Base-by-base conservation (phyloP, 2,329 filamentous ascomycete species). In the Hypoxylon sp. region DNA sequence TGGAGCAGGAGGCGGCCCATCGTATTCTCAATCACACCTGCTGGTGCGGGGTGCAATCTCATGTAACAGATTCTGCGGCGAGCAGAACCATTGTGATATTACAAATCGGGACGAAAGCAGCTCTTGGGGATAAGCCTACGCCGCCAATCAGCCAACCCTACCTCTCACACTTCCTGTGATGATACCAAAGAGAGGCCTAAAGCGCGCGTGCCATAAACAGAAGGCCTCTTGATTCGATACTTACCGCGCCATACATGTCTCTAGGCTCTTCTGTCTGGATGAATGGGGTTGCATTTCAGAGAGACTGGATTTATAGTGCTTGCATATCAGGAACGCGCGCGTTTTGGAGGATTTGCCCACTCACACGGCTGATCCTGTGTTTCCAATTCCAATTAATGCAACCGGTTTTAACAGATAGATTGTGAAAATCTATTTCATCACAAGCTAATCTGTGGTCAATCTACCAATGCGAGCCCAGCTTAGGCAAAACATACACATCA, bases 311-410 rank as follows among this genome's bases (percentile, higher is more conserved):
- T 20, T 66, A 70, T 49, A 72, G 71, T 70, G 71, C 66, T 62
- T 71, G 69, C 69, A 73, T 72, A 66, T 68, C 62, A 72, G 69
- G 69, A 73, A 70, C 71, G 62, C 66, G 71, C 69, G 69, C 69
- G 63, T 71, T 37, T 70, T 71, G 61, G 54, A 68, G 63, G 68
- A 65, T 69, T 69, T 62, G 61, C 50, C 70, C 68, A 72, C 61
- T 71, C 70, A 72, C 65, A 64, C 56, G 35, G 55, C 53, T 48
- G 64, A 71, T 71, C 70, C 68, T 69, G 56, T 67, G 70, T 72
- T 71, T 69, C 68, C 68, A 66, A 69, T 68, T 40, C 58, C 54
- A 71, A 62, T 63, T 61, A 57, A 71, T 69, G 70, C 57, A 69
- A 71, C 70, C 64, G 56, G 58, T 68, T 69, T 71, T 66, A 71